Percentiles rank a stretch among this genome's conserved stretches.
phyloP scores from a whole-genome alignment of 805 yeast species.

The Ogataea methanolica region DNA sequence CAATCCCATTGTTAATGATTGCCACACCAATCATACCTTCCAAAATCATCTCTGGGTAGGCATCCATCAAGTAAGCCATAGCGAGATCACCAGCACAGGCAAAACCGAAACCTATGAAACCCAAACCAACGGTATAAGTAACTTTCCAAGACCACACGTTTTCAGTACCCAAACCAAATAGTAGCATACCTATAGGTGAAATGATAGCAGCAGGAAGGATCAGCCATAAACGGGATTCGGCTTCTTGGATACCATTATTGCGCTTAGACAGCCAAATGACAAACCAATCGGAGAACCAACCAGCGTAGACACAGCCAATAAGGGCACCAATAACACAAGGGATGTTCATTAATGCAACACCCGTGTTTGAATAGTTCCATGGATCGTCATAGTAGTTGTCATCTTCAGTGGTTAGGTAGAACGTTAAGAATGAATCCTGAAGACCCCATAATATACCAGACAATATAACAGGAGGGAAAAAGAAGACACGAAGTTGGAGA shows the following conservation, averaged over 20 bases:
- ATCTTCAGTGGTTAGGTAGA: slow-evolving; percentile 71
- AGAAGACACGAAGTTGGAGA: slow-evolving; percentile 50
- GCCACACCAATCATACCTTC: slow-evolving; percentile 71
- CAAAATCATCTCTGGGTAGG: slow-evolving; percentile 64
- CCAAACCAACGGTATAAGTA: slow-evolving; percentile 53
- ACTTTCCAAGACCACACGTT: slow-evolving; percentile 48
- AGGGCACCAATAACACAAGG: slow-evolving; percentile 66
- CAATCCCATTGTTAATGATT: slow-evolving; percentile 59
- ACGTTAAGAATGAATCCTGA: slow-evolving; percentile 72
- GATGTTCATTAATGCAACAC: slow-evolving; percentile 71
- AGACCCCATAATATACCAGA: slow-evolving; percentile 78
- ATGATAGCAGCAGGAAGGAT: slow-evolving; percentile 50
- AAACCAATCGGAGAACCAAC: slow-evolving; percentile 53
- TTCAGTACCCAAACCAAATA: slow-evolving; percentile 65
- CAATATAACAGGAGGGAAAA: slow-evolving; percentile 59
- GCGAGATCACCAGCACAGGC: slow-evolving; percentile 71
- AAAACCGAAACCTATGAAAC: slow-evolving; percentile 63
- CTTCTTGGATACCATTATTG: slow-evolving; percentile 58
- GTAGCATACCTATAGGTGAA: slow-evolving; percentile 57
- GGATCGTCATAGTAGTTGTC: slow-evolving; percentile 62
- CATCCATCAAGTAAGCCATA: slow-evolving; percentile 61
- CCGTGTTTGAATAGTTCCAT: slow-evolving; percentile 58
- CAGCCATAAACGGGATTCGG: slow-evolving; percentile 60
- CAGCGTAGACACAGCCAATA: slow-evolving; percentile 64
- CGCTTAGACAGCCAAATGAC: slow-evolving; percentile 58